Percentiles rank a stretch among this genome's conserved stretches.
Evolutionary conservation across 345 rosid species (phyloP).

Genomic region (Citropsis articulata): DNA sequence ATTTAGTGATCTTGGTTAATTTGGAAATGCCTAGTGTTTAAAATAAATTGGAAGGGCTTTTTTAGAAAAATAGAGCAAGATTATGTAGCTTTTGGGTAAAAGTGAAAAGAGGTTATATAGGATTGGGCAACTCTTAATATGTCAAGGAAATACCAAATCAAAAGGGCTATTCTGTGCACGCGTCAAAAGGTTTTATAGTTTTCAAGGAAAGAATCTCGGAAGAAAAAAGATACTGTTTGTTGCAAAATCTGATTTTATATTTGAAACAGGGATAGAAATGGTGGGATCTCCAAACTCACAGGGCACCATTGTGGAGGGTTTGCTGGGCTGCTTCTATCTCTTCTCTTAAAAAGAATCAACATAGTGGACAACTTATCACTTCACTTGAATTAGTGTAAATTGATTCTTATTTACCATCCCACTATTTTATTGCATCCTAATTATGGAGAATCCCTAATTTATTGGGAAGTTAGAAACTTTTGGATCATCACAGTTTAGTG

Average conservation of each 20-base stretch:
- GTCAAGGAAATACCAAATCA: background rate
- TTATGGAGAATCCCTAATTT: constrained; percentile 2
- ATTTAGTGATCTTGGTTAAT: background rate
- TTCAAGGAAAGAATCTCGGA: constrained; percentile 6
- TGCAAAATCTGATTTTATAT: background rate
- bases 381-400: constrained; percentile 10
- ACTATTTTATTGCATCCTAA: background rate
- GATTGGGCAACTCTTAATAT: background rate
- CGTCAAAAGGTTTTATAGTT: constrained; percentile 1
- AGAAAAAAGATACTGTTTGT: constrained; percentile 1
- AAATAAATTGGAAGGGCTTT: too few species aligned
- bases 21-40: background rate
- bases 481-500: background rate
- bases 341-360: background rate
- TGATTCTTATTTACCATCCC: constrained; percentile 15
- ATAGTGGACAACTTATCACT: background rate
- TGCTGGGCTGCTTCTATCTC: background rate
- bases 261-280: background rate
- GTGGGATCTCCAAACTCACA: constrained; percentile 11
- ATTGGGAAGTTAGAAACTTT: background rate
- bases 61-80: too few species aligned
- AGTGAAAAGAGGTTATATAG: too few species aligned
- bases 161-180: background rate
- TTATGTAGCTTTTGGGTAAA: background rate
- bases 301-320: constrained; percentile 7